A percentile compares a stretch with the other conserved stretches of the same genome.
These are phyloP conservation scores for Zoysia matrella DNA, from an alignment of 202 grass and related monocot genomes.

Conservation along the genomic window DNA sequence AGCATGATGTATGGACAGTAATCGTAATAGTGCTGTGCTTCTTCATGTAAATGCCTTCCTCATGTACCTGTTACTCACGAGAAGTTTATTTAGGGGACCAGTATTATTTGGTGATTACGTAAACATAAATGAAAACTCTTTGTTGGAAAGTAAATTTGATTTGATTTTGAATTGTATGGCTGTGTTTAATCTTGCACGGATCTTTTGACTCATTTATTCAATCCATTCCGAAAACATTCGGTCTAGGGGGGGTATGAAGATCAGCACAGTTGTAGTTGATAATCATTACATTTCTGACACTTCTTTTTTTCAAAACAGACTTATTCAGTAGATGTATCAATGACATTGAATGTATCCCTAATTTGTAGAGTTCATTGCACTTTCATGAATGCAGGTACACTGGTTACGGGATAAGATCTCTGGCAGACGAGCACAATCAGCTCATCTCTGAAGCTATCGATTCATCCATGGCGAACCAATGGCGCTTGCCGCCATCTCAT, in stretches of 20 bases:
- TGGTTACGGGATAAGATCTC: slow-evolving; percentile 58
- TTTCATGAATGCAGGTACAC: slow-evolving; percentile 48
- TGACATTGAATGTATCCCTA: background rate
- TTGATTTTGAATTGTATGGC: background rate
- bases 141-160: background rate
- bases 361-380: background rate
- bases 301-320: background rate
- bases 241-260: background rate
- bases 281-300: background rate
- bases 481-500: slow-evolving; percentile 50
- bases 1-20: background rate
- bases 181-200: background rate
- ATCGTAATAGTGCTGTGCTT: background rate
- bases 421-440: slow-evolving; percentile 63
- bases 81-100: background rate
- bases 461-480: slow-evolving; percentile 50
- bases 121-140: background rate
- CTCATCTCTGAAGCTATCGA: slow-evolving; percentile 66
- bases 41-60: background rate
- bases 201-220: background rate
- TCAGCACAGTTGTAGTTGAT: background rate
- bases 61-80: background rate
- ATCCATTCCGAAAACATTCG: background rate
- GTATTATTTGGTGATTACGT: background rate
- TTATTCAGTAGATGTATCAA: background rate